Base-by-base conservation (phyloP, 805 yeast species). In the Wickerhamiella slavikovae region DNA sequence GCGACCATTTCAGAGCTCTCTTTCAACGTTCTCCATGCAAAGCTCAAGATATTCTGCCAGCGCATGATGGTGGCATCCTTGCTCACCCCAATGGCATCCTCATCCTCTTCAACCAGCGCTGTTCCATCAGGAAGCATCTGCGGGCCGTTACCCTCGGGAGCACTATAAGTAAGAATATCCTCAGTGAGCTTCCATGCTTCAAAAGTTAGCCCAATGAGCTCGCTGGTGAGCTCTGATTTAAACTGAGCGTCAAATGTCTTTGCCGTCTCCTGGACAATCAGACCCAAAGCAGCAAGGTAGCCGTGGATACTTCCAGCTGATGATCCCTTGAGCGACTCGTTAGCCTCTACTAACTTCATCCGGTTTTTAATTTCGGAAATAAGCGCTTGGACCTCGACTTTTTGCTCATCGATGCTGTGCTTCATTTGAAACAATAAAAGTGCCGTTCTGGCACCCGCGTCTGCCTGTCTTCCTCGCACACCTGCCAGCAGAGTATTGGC, bases 21-120 rank as follows among this genome's bases (percentile, higher is more conserved):
- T 41, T 78, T 78, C 5, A 79, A 57, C 0, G 83, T 66, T 51
- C 89, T 68, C 85, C 93, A 83, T 2, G 80, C 66, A 43, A 68
- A 78, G 39, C 75, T 73, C 9, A 67, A 52, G 7, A 71, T 55
- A 14, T 53, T 40, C 30, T 57, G 61, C 3, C 50, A n/a, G n/a
- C n/a, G n/a, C n/a, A n/a, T n/a, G 6, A 27, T 44, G 0, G 55
- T 52, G 5, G 55, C 50, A n/a, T 58, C 58, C 26, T 47, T 43
- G 17, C 34, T 35, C 9, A 33, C 41, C 22, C 47, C 48, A 2
- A 28, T 23, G 12, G 38, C 38, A 7, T 32, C 31, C 14, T 45
- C 48, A 4, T 49, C 33, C 12, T 49, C 55, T 12, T 41, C 59
- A 15, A 27, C 34, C 17, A 27, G 30, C 15, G 28, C 22, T 2